Base-by-base conservation (phyloP, 2,329 filamentous ascomycete genomes). In the Annulohypoxylon truncatum region DNA sequence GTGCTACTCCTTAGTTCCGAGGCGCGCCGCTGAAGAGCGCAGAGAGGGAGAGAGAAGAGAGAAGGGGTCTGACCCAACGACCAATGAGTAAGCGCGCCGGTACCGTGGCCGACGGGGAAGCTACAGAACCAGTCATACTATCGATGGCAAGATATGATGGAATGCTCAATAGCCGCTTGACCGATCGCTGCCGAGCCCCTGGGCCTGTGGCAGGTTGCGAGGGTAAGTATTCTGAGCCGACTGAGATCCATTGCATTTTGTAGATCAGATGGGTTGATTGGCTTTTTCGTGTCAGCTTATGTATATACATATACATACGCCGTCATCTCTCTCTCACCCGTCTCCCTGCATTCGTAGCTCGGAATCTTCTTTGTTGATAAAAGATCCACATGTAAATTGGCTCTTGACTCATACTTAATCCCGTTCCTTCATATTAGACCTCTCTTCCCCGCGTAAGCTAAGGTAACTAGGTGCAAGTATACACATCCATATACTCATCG, bases 151-250 rank as follows among this genome's bases (percentile, higher is more conserved):
- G 50, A 48, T 67, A 64, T 63, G 59, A 65, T 61, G 61, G 53
- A 57, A 51, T 61, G 59, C 48, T 61, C 26, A 65, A 71, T 71
- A 75, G 73, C 76, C 75, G 77, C 70, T 78, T 76, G 76, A 72
- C 77, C 77, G 77, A 77, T 67, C 64, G 52, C 68, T 74, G 67
- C 75, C 76, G 76, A 77, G 67, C 51, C 20, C 20, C 52, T 60
- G 47, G 57, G 57, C 40, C 46, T 51, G 48, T 66, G 42, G 59
- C 48, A 50, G 56, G 51, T 47, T 15, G 24, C 8, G 12, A 24
- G 12, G 35, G 58, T 59, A 48, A 18, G 42, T 26, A 46, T 51
- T 61, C 52, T 31, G 50, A 67, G 50, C 61, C 56, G 64, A 35
- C 54, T 47, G 47, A 50, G 35, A 18, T 50, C 6, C 20, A 22